Evolutionary conservation across 108 stramenopile species (phyloP), one percentile per base, ranked within the genome.

Genomic region (Pseudonitzschia delicatissima): DNA sequence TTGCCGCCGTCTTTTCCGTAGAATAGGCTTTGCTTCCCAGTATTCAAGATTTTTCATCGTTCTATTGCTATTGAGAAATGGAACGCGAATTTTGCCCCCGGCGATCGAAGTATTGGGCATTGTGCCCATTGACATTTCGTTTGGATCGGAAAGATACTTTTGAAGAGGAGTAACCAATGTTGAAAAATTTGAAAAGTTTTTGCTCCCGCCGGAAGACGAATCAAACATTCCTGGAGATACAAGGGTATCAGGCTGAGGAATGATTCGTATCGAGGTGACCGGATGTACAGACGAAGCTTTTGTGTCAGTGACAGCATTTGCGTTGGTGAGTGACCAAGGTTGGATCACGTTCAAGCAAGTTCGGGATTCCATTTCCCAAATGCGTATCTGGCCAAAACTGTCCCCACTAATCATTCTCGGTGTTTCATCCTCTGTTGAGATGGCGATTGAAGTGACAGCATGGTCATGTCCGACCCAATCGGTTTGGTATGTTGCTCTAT

Each of bases 301-400:
- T 35, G 47, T 49, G 17, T 52, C 50, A 28, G n/a, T 29, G 9
- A 29, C 58, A 12, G 67, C 57, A 18, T 42, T 32, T 13, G 67
- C 58, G 42, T 21, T 44, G 20, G 75, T 61, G 12, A n/a, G 27
- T 2, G 85, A 77, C 93, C 92, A 93, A 5, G 88, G 89, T 9
- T 76, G 70, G 39, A 93, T 33, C 0, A 85, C 74, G 57, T 71
- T 74, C 20, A 90, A 64, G 51, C 90, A 90, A 29, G 74, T 79
- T 63, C 90, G 57, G 5, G 90, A 78, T 34, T 76, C 76, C 29
- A 91, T 33, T 57, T 91, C 87, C 93, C 93, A 94, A n/a, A 89
- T 74, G 18, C 93, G 86, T 27, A 94, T 27, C 6, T 83, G 73
- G 26, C 93, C 93, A 55, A 77, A 74, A 26, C 81, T 69, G 35